Conservation (phyloP, 768 basidiomycete species). For the Mycena vulgaris region DNA sequence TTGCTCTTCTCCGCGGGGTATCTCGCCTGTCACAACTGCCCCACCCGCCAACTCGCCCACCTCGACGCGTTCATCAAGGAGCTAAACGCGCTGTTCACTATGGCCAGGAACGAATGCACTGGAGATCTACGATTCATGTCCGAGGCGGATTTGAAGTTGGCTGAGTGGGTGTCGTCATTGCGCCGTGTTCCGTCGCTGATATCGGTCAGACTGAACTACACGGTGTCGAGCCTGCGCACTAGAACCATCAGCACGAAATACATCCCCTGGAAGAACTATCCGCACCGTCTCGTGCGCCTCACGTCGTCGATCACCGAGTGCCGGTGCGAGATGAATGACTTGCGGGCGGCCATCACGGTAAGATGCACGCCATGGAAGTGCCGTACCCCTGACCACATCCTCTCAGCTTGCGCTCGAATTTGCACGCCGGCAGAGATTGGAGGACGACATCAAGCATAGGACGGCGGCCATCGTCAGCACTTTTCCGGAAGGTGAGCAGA, state of each 20-base stretch:
- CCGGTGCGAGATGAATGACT: neutral
- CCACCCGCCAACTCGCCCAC: neutral
- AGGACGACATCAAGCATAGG: neutral
- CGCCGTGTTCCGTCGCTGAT: neutral
- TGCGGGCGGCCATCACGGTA: slow-evolving; percentile 12
- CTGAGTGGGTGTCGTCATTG: neutral
- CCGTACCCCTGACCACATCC: no score
- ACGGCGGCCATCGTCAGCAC: neutral
- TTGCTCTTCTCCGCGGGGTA: neutral
- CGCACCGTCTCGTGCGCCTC: neutral
- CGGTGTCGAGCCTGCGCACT: neutral
- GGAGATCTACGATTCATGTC: slow-evolving; percentile 14
- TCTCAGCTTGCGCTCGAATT: slow-evolving; percentile 15
- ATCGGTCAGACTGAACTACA: neutral
- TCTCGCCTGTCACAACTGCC: neutral
- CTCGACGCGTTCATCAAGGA: neutral
- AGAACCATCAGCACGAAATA: neutral
- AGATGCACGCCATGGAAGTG: no score
- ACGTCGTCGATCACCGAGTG: neutral
- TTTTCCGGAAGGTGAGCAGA: neutral
- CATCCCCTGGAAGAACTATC: slow-evolving; percentile 7
- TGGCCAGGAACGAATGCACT: slow-evolving; percentile 7
- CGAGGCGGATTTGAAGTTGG: slow-evolving; percentile 4
- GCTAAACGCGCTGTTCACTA: neutral
- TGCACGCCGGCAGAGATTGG: slow-evolving; percentile 13